Conservation (phyloP, 306 rosid genomes). For the Gastrolobium bilobum region DNA sequence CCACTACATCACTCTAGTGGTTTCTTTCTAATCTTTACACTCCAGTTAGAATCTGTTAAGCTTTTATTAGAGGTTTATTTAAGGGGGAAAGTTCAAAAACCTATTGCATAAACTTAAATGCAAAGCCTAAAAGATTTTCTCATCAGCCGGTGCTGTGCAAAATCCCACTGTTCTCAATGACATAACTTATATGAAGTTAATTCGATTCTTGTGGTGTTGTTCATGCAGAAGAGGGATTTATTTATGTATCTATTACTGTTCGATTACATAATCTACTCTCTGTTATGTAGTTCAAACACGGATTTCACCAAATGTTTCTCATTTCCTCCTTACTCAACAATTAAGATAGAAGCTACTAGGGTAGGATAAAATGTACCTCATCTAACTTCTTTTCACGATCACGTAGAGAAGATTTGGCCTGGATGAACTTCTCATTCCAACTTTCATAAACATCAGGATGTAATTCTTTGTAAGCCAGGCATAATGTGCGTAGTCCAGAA, state of each 20-base stretch:
- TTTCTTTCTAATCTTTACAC: not conserved
- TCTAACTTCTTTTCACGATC: conserved; percentile 89
- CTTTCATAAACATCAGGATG: conserved; percentile 71
- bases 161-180: not conserved
- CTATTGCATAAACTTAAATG: not conserved
- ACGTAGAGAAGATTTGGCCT: conserved; percentile 76
- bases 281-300: not conserved
- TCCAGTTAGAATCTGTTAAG: not conserved
- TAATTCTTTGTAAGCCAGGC: conserved; percentile 80
- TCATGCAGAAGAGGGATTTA: no score
- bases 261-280: not conserved
- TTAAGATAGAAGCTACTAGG: not conserved
- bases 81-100: not conserved
- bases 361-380: conserved; percentile 60
- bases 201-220: no score
- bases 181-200: no score
- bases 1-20: not conserved
- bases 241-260: no score
- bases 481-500: conserved; percentile 77
- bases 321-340: not conserved
- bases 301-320: no score
- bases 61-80: not conserved
- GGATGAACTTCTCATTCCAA: conserved; percentile 83
- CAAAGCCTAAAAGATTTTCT: not conserved
- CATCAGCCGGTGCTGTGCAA: not conserved